Evolutionary conservation across 495 filamentous ascomycete genomes (phyloP), one percentile per base, ranked within the genome.

Genomic region (Wilcoxina mikolae): DNA sequence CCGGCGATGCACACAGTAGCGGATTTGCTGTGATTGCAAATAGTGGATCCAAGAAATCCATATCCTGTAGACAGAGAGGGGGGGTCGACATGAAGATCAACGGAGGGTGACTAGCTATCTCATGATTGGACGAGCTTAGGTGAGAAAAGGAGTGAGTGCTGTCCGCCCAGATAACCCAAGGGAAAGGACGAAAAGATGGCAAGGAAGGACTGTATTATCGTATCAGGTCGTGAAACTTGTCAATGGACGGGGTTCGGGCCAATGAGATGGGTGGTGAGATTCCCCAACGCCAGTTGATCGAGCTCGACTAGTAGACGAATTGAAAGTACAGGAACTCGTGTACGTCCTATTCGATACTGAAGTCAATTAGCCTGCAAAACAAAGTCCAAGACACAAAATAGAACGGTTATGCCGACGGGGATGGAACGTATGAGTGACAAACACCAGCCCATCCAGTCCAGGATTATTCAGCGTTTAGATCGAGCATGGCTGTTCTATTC

Each of bases 261-360:
- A 46, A 46, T 46, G 43, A 24, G 23, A 2, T 7, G 43, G n/a
- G 11, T 18, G n/a, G n/a, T 20, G 43, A 20, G 11, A 17, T 18
- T 17, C 43, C 11, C 23, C 3, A 11, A 18, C n/a, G 23, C 43
- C 43, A 46, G 43, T 46, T 20, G 43, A 24, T 46, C 10, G 43
- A 24, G 43, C 43, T 46, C 43, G 43, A 46, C 23, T 46, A 46
- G 43, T 24, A 24, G 43, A 24, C 43, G 43, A 46, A 46, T 46
- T 24, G 43, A 24, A 46, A 18, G 1, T 1, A 46, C 23, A 18
- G 43, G 11, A 46, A 46, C 43, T 20, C 43, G 11, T 24, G 11
- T 46, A 46, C 43, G 23, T 24, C 2, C 43, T 20, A 46, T 46
- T 46, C 22, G 43, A 18, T 46, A 24, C 2, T 24, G 23, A 46